Base-by-base conservation (phyloP, 495 filamentous ascomycete species). In the Penicillium manginii region DNA sequence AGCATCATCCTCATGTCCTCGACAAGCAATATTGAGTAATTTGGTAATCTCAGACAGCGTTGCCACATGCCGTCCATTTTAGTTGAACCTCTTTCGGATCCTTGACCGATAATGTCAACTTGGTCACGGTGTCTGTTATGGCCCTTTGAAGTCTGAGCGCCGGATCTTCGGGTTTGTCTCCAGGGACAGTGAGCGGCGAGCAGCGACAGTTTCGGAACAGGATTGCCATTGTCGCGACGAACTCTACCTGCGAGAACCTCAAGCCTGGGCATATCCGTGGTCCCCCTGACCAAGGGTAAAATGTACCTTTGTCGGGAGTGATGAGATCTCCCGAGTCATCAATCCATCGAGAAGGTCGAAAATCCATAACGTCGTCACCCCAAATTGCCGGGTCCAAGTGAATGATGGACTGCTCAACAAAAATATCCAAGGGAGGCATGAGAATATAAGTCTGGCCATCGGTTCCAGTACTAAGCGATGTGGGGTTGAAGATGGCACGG, bases 241-340 rank as follows among this genome's bases (percentile, higher is more conserved):
- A 81, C 59, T 85, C 82, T 0, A 84, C 83, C 59, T 83, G 74
- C 0, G 77, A 67, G 57, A 84, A 81, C 52, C 80, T 84, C 61
- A 70, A 72, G 0, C 82, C 83, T 2, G 81, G 78, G 50, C 81
- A 84, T 33, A 75, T 61, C 0, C 76, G 66, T 2, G 71, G 59
- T 12, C 81, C 81, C 0, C 74, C 74, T 1, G 81, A 79, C 82
- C 81, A 86, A 0, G 74, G 74, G 2, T 82, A 17, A 52, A 72
- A 84, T 0, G 71, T 66, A 1, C 75, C 74, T 35, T 75, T 74
- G 1, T 57, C 11, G 1, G 74, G 74, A 2, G 55, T 55, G 11
- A 72, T 58, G 5, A 81, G 17, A 22, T 54, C 45, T 0, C 61
- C 61, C 12, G 57, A 32, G n/a, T 55, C 54, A 39, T 67, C 60